Evolutionary conservation across 1,284 basidiomycete species (phyloP).

Genomic region (Ganoderma resinaceum): DNA sequence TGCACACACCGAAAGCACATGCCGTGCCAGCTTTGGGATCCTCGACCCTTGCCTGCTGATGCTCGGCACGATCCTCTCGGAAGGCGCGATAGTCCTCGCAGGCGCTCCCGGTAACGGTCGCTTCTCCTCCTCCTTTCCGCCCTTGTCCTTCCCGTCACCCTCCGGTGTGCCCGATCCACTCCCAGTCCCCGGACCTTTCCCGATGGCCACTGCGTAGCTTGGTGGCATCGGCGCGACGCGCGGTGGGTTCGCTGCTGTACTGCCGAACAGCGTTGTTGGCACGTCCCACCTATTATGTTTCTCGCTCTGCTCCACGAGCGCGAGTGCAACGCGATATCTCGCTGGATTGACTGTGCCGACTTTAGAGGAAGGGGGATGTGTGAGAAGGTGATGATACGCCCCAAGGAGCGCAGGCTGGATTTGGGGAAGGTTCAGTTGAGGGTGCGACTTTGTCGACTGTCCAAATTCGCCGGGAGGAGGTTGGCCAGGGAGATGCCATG

Average conservation of each 20-base stretch:
- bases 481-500: constrained; percentile 71
- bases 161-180: constrained; percentile 26
- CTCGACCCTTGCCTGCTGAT: constrained; percentile 61
- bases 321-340: constrained; percentile 74
- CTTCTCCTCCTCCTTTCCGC: constrained; percentile 49
- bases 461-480: constrained; percentile 30
- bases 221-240: constrained; percentile 62
- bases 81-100: constrained; percentile 58
- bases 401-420: constrained; percentile 67
- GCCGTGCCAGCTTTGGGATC: constrained; percentile 66
- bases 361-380: constrained; percentile 57
- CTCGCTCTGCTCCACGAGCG: constrained; percentile 64
- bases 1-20: constrained; percentile 66
- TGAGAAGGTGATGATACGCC: constrained; percentile 78
- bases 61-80: constrained; percentile 58
- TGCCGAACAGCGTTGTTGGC: constrained; percentile 67
- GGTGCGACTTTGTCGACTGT: constrained; percentile 9
- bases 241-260: constrained; percentile 60
- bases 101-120: constrained; percentile 57
- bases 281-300: constrained; percentile 69
- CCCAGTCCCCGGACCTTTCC: constrained; percentile 25
- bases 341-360: constrained; percentile 56
- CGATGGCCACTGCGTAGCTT: constrained; percentile 57
- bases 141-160: constrained; percentile 38
- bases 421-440: constrained; percentile 41